A percentile compares a stretch with the other conserved stretches of the same genome.
Conservation (phyloP, 768 basidiomycete genomes). For the Termitomyces sp. region DNA sequence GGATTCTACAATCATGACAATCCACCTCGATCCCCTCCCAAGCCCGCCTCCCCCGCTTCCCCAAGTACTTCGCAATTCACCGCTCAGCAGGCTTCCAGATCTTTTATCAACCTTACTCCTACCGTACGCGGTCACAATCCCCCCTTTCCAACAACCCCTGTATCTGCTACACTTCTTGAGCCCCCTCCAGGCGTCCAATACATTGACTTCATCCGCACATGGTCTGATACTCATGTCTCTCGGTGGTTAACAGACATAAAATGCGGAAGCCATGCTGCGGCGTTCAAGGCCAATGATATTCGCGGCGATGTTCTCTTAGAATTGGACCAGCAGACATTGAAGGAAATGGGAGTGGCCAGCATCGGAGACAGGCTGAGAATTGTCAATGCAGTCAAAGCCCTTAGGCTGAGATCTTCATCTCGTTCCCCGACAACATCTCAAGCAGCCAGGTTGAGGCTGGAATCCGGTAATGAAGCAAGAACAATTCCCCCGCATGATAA, state of each 20-base stretch:
- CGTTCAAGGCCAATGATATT: conserved; percentile 86
- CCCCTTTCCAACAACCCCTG: conserved; percentile 36
- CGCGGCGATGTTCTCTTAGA: conserved; percentile 89
- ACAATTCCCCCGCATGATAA: conserved; percentile 2
- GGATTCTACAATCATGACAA: conserved; percentile 12
- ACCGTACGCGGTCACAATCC: conserved; percentile 35
- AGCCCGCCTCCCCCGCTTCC: conserved; percentile 38
- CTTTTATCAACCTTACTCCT: conserved; percentile 33
- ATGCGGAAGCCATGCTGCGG: conserved; percentile 58
- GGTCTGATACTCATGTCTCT: conserved; percentile 66
- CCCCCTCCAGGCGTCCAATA: conserved; percentile 55
- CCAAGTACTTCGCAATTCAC: conserved; percentile 31
- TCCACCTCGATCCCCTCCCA: conserved; percentile 20
- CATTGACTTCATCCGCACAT: conserved; percentile 59
- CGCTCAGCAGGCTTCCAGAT: conserved; percentile 29
- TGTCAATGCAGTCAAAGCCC: conserved; percentile 72
- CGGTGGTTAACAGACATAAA: conserved; percentile 77
- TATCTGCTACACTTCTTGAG: conserved; percentile 37
- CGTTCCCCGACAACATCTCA: conserved; percentile 17
- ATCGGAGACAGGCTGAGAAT: conserved; percentile 92
- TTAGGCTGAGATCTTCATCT: conserved; percentile 53
- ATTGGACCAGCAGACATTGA: conserved; percentile 78
- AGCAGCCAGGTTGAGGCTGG: conserved; percentile 12
- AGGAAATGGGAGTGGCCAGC: conserved; percentile 85
- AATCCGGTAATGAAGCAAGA: conserved; percentile 3